phyloP scores from a whole-genome alignment of 805 yeast genomes.

The Clavispora vitiphila region DNA sequence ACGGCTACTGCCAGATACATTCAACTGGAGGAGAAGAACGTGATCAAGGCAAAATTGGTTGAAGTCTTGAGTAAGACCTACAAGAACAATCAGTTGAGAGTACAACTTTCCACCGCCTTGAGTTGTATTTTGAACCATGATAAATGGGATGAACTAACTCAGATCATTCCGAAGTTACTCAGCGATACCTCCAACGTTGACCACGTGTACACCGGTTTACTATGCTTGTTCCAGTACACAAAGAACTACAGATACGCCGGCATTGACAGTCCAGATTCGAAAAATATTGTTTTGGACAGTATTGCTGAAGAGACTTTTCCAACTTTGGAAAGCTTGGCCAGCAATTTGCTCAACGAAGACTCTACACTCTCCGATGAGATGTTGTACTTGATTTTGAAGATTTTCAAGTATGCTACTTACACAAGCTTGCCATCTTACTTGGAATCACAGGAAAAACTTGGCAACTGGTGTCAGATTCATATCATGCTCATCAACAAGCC shows the following conservation, averaged over 20 bases:
- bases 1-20: constrained; percentile 20
- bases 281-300: constrained; percentile 38
- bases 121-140: constrained; percentile 49
- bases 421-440: constrained; percentile 35
- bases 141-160: constrained; percentile 36
- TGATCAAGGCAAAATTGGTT: constrained; percentile 33
- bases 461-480: constrained; percentile 39
- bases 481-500: constrained; percentile 36
- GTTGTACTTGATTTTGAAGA: constrained; percentile 36
- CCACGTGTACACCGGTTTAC: constrained; percentile 36
- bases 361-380: constrained; percentile 17
- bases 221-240: constrained; percentile 37
- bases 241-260: constrained; percentile 37
- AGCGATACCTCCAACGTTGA: constrained; percentile 30
- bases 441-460: constrained; percentile 30
- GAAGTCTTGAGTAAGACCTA: constrained; percentile 30
- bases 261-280: constrained; percentile 38
- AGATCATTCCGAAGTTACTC: constrained; percentile 10
- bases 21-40: constrained; percentile 29
- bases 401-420: constrained; percentile 37
- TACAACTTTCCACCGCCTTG: constrained; percentile 55
- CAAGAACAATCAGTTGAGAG: constrained; percentile 36
- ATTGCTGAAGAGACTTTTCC: constrained; percentile 34
- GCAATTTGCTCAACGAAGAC: constrained; percentile 24
- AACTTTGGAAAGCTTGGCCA: constrained; percentile 27